Evolutionary conservation across 768 basidiomycete genomes (phyloP), one percentile per base, ranked within the genome.

Genomic region (Mycena belliarum): DNA sequence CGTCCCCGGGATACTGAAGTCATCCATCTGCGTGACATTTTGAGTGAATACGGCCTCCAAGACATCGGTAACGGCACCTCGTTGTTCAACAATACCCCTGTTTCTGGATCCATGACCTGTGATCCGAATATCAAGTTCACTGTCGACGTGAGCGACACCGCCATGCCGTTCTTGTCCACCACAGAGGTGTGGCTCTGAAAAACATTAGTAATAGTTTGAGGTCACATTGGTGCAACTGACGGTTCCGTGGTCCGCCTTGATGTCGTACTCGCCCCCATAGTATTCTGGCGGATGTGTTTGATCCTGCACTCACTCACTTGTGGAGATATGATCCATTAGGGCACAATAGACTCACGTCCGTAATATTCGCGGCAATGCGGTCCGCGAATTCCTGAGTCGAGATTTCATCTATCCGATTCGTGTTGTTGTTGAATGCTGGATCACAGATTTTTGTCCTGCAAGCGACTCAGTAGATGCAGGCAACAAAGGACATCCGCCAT

Each of bases 121-220:
- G 92, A 95, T 16, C 95, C 96, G 71, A 96, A 98, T 18, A 95
- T 76, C 0, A 88, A 73, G 70, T 98, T 98, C 44, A 98, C 87
- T 0, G 95, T 95, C 4, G 91, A 88, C 1, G 95, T 97, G 32
- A 98, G 66, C 16, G 89, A 72, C 6, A 94, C 92, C 0, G 89
- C 94, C 82, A 95, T 93, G 20, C 93, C 93, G 66, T 88, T 77
- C 64, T 80, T 79, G 72, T 98, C 96, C 7, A 96, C 75, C 9
- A 88, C 81, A 7, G 90, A 92, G 6, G 89, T 81, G 68, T 98
- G 95, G 55, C 93, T 95, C 86, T 94, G 65, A 47, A 47, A 50
- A 23, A 24, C 16, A 63, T 38, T 52, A 49, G 47, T 50, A 37
- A 37, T 28, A 35, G 38, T 4, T 6, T 37, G 37, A 37, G 32